Evolutionary conservation across 169 alveolate species (phyloP), one percentile per base, ranked within the genome.

Genomic region (Cryptosporidium ryanae): DNA sequence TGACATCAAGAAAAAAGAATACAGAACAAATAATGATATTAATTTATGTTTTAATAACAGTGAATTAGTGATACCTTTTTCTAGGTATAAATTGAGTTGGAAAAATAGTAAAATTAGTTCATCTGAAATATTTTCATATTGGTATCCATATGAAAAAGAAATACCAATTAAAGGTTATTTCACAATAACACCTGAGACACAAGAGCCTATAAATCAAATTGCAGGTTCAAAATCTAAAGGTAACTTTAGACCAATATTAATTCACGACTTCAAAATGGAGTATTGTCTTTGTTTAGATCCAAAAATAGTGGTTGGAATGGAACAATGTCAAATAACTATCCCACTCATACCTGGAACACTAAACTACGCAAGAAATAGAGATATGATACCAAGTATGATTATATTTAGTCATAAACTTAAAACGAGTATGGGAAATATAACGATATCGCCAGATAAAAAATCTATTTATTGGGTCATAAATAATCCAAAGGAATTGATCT

Each of bases 261-360:
- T 49, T 15, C 84, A 70, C 31, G 38, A 64, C 17, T 70, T 70
- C n/a, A 50, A 31, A 54, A 52, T 70, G 49, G 84, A 70, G 38
- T 70, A 70, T 32, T 70, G 84, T 31, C 66, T 70, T 52, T 70
- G 84, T n/a, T 55, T 70, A 50, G 65, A 70, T 49, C 67, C 84
- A 49, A 25, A n/a, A 13, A 55, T 70, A n/a, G 43, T 70, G 13
- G n/a, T 49, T 29, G 84, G 84, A 31, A 48, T 70, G 84, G 66
- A 70, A 12, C n/a, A 32, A n/a, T 70, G 84, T 23, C 84, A 70
- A 27, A 29, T 70, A 17, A 23, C 67, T 13, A 70, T 70, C 25
- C 84, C 84, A 29, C 55, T 70, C 2, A 6, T 70, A 15, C 84
- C 84, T 23, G 66, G 84, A 29, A 70, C 66, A 1, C 27, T 70